Base-by-base conservation (phyloP, 768 basidiomycete species). In the Tulasnella sp. region DNA sequence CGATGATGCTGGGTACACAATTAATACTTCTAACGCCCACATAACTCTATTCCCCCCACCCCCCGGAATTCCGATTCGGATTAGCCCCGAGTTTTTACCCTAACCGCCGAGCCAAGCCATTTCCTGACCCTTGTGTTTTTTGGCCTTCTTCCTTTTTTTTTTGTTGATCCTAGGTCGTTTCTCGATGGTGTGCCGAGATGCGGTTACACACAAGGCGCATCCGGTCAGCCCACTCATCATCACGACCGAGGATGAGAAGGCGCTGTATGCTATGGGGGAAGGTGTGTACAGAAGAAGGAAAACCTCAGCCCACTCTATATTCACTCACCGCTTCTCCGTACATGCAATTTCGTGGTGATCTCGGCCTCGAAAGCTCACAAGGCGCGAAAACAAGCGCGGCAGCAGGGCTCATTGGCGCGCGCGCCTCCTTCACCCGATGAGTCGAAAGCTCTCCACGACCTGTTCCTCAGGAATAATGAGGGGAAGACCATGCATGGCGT, bases 181-280 rank as follows among this genome's bases (percentile, higher is more conserved):
- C 72, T 83, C 84, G 0, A 92, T 92, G 88, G 88, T 91, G 5
- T 89, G 86, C 67, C 73, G 87, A 59, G 83, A 90, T 65, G 78
- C 84, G 0, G 68, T 69, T 12, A 85, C 85, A 2, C 80, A 83
- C 62, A 77, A 75, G 52, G 81, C 88, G 0, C 73, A 76, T 38
- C 70, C 76, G 8, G 81, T 92, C 24, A 83, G 85, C 63, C 79
- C 78, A 7, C 72, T 92, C 12, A 69, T 76, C 5, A 73, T 83
- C 25, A 70, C 75, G 17, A 81, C 80, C 0, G 70, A 77, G 2
- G 85, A 86, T 64, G 88, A 91, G 68, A 69, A 76, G 27, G 72
- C 74, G 1, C 72, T 91, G 22, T 78, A 78, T 64, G 69, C 74
- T 1, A 80, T 89, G 59, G 87, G 87, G 24, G 80, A 84, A 74